phyloP scores from a whole-genome alignment of 2,329 filamentous ascomycete species.

The Curvularia eragrostidis region DNA sequence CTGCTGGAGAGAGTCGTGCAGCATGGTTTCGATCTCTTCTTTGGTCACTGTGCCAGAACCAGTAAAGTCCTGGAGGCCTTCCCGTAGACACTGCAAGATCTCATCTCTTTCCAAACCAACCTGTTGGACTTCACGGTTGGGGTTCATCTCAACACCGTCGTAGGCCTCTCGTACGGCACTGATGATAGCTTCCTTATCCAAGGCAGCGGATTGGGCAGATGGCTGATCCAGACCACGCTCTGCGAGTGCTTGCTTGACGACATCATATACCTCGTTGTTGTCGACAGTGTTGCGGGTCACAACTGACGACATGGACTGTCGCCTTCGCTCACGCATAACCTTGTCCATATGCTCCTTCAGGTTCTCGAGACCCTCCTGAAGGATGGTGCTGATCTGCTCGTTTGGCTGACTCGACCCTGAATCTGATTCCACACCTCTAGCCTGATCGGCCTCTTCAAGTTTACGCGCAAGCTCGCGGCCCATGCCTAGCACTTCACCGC shows the following conservation, averaged over 20 bases:
- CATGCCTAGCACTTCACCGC: slow-evolving; percentile 94
- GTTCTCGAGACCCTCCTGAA: slow-evolving; percentile 80
- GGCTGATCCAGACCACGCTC: slow-evolving; percentile 60
- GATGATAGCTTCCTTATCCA: slow-evolving; percentile 81
- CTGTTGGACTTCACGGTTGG: slow-evolving; percentile 88
- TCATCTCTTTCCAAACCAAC: slow-evolving; percentile 91
- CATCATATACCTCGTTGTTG: slow-evolving; percentile 84
- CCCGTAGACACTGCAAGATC: slow-evolving; percentile 82
- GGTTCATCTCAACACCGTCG: slow-evolving; percentile 81
- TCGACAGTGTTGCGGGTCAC: slow-evolving; percentile 71
- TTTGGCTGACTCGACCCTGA: slow-evolving; percentile 53
- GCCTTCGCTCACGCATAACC: slow-evolving; percentile 76
- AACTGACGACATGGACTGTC: slow-evolving; percentile 68
- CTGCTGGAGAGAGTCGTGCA: slow-evolving; percentile 84
- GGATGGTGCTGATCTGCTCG: slow-evolving; percentile 76
- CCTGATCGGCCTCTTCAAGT: slow-evolving; percentile 72
- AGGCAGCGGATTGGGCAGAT: slow-evolving; percentile 45
- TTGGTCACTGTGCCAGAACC: slow-evolving; percentile 68
- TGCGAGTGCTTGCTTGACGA: slow-evolving; percentile 75
- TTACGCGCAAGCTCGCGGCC: slow-evolving; percentile 87
- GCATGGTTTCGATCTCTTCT: slow-evolving; percentile 83
- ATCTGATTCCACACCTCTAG: slow-evolving; percentile 50
- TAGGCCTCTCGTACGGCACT: slow-evolving; percentile 87
- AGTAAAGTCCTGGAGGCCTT: slow-evolving; percentile 81
- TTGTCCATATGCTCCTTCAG: slow-evolving; percentile 85